These are phyloP conservation scores for Lupinus albus DNA, from an alignment of 306 rosid species.

Conservation along the genomic window DNA sequence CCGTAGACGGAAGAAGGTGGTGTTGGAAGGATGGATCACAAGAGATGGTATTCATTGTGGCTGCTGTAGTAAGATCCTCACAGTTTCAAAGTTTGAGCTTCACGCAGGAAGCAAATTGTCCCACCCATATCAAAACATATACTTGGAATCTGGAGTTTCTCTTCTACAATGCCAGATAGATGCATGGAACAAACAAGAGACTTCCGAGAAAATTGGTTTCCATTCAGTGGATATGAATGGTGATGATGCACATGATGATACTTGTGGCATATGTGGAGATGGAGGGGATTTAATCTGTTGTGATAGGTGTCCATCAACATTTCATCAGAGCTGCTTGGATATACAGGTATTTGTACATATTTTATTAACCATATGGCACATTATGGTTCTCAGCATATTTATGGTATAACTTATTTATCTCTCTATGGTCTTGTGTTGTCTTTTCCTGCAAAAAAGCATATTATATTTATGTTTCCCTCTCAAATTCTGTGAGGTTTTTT, in stretches of 20 bases:
- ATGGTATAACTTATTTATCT: neutral
- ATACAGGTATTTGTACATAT: conserved; percentile 53
- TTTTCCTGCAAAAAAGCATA: no score
- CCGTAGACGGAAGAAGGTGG: conserved; percentile 65
- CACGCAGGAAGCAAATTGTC: conserved; percentile 88
- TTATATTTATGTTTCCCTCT: no score
- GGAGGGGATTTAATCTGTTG: conserved; percentile 93
- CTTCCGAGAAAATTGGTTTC: conserved; percentile 52
- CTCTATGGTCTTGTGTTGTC: no score
- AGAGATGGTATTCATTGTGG: conserved; percentile 88
- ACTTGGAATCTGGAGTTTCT: conserved; percentile 82
- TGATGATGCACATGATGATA: conserved; percentile 88
- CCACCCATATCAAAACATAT: conserved; percentile 83
- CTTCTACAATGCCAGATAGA: conserved; percentile 87
- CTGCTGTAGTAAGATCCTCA: conserved; percentile 89
- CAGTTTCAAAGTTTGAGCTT: conserved; percentile 80
- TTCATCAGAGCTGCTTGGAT: conserved; percentile 79
- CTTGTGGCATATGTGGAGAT: conserved; percentile 87
- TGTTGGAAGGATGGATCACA: conserved; percentile 90
- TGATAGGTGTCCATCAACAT: conserved; percentile 90
- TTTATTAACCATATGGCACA: conserved; percentile 1
- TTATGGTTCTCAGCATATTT: conserved; percentile 14
- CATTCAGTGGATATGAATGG: conserved; percentile 68
- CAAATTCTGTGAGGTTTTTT: neutral
- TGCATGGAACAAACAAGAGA: conserved; percentile 74